Base-by-base conservation (phyloP, 805 yeast species). In the Metschnikowia arizonensis region DNA sequence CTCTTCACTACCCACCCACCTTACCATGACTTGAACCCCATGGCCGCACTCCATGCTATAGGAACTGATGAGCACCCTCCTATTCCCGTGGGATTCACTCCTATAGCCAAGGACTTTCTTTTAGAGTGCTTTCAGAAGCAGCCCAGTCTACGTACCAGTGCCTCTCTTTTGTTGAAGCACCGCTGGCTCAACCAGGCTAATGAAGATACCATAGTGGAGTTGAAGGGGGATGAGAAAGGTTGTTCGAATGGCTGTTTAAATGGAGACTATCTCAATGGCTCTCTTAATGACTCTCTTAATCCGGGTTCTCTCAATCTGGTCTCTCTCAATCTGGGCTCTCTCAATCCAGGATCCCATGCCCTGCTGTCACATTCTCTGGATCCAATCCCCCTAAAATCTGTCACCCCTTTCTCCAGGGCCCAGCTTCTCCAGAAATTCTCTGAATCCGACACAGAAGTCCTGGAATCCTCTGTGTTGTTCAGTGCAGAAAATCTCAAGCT, bases 1-100 rank as follows among this genome's bases (percentile, higher is more conserved):
- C 69, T 93, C 33, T 68, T 88, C 42, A 84, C 96, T 0, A 95
- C 88, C 0, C 75, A 79, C 40, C 98, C 99, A 0, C 97, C 97
- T 0, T 88, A 88, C 57, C 83, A 83, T 50, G 82, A 87, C 36
- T 67, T 81, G 42, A 81, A 81, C 47, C 83, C 85, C 8, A 81
- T 86, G 81, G 84, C 88, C 1, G 88, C 93, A 0, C 69, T 88
- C 47, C 95, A 85, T 66, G 89, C 93, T 0, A 84, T 88, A 42
- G 95, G 88, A 0, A 78, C 83, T 5, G 88, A 85, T 42, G 84
- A 79, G 14, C 74, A 75, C 45, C 88, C 91, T 1, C 82, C 83
- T 0, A 63, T 86, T 17, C 95, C 95, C 0, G 69, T 71, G 7
- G 63, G 69, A 2, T 58, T 77, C 4, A 63, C 79, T 0, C 56